Conservation (phyloP, 2,329 filamentous ascomycete species). For the Byssoonygena ceratinophila region DNA sequence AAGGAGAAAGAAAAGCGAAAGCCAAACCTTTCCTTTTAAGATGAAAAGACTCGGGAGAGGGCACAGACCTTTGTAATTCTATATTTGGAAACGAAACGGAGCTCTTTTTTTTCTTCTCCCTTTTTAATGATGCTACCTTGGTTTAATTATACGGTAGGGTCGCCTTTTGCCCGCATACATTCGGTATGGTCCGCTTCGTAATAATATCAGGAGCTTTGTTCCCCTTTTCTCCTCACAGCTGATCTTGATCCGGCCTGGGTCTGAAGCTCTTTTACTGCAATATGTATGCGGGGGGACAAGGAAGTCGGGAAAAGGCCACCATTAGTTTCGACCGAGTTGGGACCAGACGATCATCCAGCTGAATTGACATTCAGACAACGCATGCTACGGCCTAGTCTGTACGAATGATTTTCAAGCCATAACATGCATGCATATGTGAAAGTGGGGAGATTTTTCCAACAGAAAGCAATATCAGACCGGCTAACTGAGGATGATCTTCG, state of each 20-base stretch:
- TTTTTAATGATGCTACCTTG: constrained; percentile 1
- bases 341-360: too few species aligned
- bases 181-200: neutral
- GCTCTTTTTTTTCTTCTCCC: neutral
- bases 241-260: neutral
- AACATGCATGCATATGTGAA: too few species aligned
- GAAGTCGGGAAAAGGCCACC: too few species aligned
- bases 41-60: neutral
- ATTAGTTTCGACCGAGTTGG: too few species aligned
- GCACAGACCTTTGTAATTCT: constrained; percentile 7
- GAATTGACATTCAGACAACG: too few species aligned
- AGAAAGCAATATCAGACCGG: too few species aligned
- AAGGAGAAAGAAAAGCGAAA: neutral
- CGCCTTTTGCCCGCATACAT: neutral
- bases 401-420: too few species aligned
- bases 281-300: too few species aligned
- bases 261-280: neutral
- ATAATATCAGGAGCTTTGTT: neutral
- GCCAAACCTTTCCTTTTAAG: neutral
- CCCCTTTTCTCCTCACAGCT: neutral
- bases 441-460: too few species aligned
- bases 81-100: constrained; percentile 9
- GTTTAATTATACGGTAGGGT: neutral
- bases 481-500: neutral
- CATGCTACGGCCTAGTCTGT: too few species aligned